These are phyloP conservation scores for Lactifluus hygrophoroides DNA, from an alignment of 768 basidiomycete genomes.

Conservation along the genomic window DNA sequence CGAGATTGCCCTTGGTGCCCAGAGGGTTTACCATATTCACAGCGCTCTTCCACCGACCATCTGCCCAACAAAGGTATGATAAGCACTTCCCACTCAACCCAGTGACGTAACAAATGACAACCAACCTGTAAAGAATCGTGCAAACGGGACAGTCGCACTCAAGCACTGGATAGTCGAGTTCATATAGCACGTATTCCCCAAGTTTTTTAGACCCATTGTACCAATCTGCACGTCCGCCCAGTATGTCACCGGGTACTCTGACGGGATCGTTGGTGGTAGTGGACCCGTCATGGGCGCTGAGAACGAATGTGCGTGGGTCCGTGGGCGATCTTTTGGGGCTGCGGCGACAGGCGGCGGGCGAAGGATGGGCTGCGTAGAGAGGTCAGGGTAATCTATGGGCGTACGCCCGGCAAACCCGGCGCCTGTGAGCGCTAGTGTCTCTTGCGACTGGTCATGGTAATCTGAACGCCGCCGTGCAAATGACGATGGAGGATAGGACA, in stretches of 20 bases:
- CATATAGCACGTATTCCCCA: constrained; percentile 99
- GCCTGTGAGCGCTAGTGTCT: constrained; percentile 37
- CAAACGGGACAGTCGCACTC: constrained; percentile 89
- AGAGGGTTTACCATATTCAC: constrained; percentile 82
- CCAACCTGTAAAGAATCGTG: constrained; percentile 85
- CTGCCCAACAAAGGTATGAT: constrained; percentile 30
- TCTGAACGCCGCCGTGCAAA: constrained; percentile 67
- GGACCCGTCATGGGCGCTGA: constrained; percentile 34
- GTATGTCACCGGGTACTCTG: constrained; percentile 75
- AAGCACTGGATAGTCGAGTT: constrained; percentile 96
- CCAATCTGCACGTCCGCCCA: constrained; percentile 79
- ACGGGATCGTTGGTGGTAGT: constrained; percentile 55
- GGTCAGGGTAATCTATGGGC: constrained; percentile 75
- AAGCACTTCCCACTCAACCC: background rate
- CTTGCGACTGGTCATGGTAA: constrained; percentile 70
- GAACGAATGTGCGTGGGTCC: constrained; percentile 33
- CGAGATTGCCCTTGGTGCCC: constrained; percentile 80
- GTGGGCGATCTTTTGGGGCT: constrained; percentile 64
- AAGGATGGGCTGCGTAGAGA: constrained; percentile 50
- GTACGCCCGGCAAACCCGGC: constrained; percentile 36
- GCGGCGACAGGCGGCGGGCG: constrained; percentile 78
- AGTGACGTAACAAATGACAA: background rate
- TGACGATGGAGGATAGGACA: constrained; percentile 74
- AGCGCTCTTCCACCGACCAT: constrained; percentile 71
- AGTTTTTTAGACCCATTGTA: constrained; percentile 82